These are phyloP conservation scores for Flammula alnicola DNA, from an alignment of 1,284 basidiomycete genomes.

Conservation along the genomic window DNA sequence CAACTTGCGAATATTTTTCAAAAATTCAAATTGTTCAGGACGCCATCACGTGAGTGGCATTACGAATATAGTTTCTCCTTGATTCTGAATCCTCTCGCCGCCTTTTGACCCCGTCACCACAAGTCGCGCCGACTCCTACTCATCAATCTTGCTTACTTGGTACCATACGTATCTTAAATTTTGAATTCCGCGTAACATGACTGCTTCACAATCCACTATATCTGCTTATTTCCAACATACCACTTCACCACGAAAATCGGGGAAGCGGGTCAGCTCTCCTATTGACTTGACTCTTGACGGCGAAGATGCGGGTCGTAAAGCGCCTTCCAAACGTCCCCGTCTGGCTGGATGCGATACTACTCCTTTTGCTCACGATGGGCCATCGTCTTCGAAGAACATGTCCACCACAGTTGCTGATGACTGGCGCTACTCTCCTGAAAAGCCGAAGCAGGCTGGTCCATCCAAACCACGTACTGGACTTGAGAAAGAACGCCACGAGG, in stretches of 20 bases:
- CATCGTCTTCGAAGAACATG: background rate
- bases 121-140: too few species aligned
- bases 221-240: slow-evolving; percentile 58
- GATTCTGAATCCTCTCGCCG: too few species aligned
- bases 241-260: slow-evolving; percentile 32
- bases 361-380: background rate
- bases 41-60: slow-evolving; percentile 26
- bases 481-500: slow-evolving; percentile 45
- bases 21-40: too few species aligned
- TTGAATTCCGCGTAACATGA: slow-evolving; percentile 18
- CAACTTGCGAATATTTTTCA: too few species aligned
- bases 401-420: slow-evolving; percentile 31
- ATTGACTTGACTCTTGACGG: slow-evolving; percentile 61
- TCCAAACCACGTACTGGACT: slow-evolving; percentile 28
- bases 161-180: background rate
- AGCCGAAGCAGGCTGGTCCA: slow-evolving; percentile 21
- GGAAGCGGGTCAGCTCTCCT: slow-evolving; percentile 41
- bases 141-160: background rate
- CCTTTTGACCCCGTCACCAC: too few species aligned
- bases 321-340: slow-evolving; percentile 21
- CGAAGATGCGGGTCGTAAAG: slow-evolving; percentile 1
- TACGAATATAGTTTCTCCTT: too few species aligned
- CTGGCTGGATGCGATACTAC: slow-evolving; percentile 31
- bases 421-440: slow-evolving; percentile 33
- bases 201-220: slow-evolving; percentile 47